A percentile compares a stretch with the other conserved stretches of the same genome.
Conservation (phyloP, 1,139 yeast genomes). For the Debaryomyces robertsiae region DNA sequence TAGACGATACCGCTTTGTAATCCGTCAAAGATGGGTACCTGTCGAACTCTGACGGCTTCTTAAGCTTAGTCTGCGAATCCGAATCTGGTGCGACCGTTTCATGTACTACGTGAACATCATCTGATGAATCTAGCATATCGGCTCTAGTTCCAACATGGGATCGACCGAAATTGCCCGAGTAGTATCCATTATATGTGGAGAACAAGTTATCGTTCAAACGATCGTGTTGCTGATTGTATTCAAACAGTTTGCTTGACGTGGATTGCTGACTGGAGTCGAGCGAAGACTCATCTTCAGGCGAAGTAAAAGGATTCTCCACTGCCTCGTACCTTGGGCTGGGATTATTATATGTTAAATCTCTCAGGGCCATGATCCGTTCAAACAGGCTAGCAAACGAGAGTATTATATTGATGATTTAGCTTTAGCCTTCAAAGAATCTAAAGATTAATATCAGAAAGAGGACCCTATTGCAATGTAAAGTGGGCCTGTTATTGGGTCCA, state of each 20-base stretch:
- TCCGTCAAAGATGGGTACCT: slow-evolving; percentile 58
- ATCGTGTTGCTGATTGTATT: slow-evolving; percentile 17
- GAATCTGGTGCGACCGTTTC: background rate
- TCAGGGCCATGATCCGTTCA: slow-evolving; percentile 38
- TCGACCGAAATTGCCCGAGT: slow-evolving; percentile 48
- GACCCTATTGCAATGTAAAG: too few relatives aligned
- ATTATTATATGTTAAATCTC: slow-evolving; percentile 39
- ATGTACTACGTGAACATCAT: background rate
- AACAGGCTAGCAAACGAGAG: too few relatives aligned
- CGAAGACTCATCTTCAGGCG: slow-evolving; percentile 29
- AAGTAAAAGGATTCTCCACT: slow-evolving; percentile 27
- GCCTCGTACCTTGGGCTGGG: slow-evolving; percentile 23
- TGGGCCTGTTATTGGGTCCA: too few relatives aligned
- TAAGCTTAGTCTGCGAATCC: slow-evolving; percentile 20
- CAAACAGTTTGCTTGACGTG: slow-evolving; percentile 17
- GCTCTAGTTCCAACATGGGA: slow-evolving; percentile 30
- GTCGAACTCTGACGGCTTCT: slow-evolving; percentile 57
- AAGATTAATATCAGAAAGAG: too few relatives aligned
- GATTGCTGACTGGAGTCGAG: slow-evolving; percentile 18
- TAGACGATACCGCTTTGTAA: slow-evolving; percentile 49
- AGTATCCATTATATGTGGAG: slow-evolving; percentile 44
- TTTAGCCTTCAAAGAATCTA: too few relatives aligned
- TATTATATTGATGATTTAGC: too few relatives aligned
- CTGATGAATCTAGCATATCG: background rate
- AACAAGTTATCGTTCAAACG: slow-evolving; percentile 36